phyloP scores from a whole-genome alignment of 768 basidiomycete genomes.

The Collybia sp. region DNA sequence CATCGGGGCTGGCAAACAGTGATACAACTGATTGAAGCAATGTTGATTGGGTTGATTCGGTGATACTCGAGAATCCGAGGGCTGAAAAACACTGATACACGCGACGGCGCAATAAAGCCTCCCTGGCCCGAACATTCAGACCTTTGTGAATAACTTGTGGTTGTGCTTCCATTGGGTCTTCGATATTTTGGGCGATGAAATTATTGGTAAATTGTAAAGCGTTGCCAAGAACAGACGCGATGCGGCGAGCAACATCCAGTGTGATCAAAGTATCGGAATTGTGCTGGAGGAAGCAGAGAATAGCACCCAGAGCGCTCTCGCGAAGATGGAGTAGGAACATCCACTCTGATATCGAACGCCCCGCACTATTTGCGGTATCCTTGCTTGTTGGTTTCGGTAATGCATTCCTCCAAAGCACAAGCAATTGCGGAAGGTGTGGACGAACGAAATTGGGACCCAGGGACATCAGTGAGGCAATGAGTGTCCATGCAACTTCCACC shows the following conservation, averaged over 20 bases:
- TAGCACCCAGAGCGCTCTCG: conserved; percentile 85
- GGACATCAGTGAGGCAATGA: conserved; percentile 86
- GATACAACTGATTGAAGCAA: conserved; percentile 78
- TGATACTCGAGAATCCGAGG: conserved; percentile 73
- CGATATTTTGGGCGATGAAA: conserved; percentile 68
- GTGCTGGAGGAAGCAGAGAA: conserved; percentile 82
- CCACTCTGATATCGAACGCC: conserved; percentile 78
- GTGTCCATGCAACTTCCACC: conserved; percentile 92
- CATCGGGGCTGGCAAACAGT: conserved; percentile 85
- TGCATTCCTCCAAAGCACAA: conserved; percentile 97
- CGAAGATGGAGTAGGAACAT: conserved; percentile 86
- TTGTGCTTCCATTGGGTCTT: conserved; percentile 52
- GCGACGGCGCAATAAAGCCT: conserved; percentile 77
- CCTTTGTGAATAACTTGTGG: conserved; percentile 28
- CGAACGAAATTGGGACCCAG: conserved; percentile 93
- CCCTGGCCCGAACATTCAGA: conserved; percentile 68
- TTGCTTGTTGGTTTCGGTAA: conserved; percentile 93
- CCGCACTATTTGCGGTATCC: conserved; percentile 56
- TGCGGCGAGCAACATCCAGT: conserved; percentile 85
- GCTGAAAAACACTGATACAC: conserved; percentile 87
- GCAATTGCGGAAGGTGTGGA: conserved; percentile 86
- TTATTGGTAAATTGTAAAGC: conserved; percentile 85
- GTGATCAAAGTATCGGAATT: conserved; percentile 75
- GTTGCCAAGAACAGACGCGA: conserved; percentile 83
- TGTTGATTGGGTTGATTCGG: conserved; percentile 76